phyloP scores from a whole-genome alignment of 2,329 filamentous ascomycete species.

The Fusarium continuum region DNA sequence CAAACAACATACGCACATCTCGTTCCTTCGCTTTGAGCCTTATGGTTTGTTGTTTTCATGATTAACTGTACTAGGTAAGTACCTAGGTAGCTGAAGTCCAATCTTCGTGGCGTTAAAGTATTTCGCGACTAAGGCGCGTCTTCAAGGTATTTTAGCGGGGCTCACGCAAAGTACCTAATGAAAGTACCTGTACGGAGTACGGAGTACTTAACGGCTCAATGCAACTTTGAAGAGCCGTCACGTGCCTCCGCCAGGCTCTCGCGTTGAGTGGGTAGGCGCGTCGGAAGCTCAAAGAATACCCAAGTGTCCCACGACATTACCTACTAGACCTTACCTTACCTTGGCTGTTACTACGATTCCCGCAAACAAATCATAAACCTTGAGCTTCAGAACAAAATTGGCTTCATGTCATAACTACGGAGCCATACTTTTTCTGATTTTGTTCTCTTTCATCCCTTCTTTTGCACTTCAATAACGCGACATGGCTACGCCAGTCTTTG shows the following conservation, averaged over 20 bases:
- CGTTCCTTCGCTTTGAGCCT: too few species aligned
- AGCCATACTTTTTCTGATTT: background rate
- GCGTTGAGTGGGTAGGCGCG: constrained; percentile 45
- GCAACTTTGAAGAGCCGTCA: background rate
- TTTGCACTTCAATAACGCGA: constrained; percentile 13
- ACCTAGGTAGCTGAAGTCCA: too few species aligned
- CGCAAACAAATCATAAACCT: background rate
- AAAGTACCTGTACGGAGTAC: too few species aligned
- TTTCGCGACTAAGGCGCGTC: constrained; percentile 1
- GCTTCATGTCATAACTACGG: constrained; percentile 26
- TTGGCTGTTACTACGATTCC: background rate
- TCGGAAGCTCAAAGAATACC: constrained; percentile 19
- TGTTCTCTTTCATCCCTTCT: background rate
- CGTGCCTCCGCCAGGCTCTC: constrained; percentile 44
- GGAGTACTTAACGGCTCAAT: too few species aligned
- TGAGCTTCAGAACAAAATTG: background rate
- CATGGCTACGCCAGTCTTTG: constrained; percentile 51
- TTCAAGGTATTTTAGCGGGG: too few species aligned
- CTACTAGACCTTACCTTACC: too few species aligned
- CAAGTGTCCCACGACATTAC: constrained; percentile 24
- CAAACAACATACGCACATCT: too few species aligned
- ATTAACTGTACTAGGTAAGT: background rate
- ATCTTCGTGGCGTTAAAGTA: constrained; percentile 27
- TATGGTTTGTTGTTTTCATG: background rate
- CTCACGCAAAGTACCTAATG: constrained; percentile 45